Evolutionary conservation across 306 rosid genomes (phyloP).

Genomic region (Vigna hirtella): DNA sequence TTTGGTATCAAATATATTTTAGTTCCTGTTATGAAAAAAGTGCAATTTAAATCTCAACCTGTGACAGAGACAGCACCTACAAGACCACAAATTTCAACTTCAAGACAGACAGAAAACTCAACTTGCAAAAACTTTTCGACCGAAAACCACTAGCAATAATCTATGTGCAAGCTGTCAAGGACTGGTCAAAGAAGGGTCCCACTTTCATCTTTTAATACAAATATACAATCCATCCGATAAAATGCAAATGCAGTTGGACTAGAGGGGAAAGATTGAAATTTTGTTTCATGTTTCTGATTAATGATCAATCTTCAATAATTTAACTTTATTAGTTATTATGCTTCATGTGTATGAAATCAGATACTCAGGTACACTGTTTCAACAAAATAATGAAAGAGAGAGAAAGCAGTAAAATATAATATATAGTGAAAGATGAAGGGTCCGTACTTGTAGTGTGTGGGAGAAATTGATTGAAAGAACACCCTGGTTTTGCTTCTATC

Average conservation of each 20-base stretch:
- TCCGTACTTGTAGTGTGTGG: slow-evolving; percentile 79
- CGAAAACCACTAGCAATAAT: background rate
- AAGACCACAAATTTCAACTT: slow-evolving; percentile 15
- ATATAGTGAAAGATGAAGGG: slow-evolving; percentile 33
- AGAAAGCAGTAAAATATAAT: slow-evolving; percentile 25
- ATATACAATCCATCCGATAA: slow-evolving; percentile 32
- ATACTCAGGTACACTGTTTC: background rate
- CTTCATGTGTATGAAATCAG: background rate
- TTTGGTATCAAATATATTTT: background rate
- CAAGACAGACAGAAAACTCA: background rate
- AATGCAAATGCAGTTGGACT: slow-evolving; percentile 35
- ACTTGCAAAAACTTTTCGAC: slow-evolving; percentile 27
- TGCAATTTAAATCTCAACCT: background rate
- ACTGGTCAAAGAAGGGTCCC: slow-evolving; percentile 44
- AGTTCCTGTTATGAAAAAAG: background rate
- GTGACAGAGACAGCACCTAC: slow-evolving; percentile 20
- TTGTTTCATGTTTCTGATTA: slow-evolving; percentile 12
- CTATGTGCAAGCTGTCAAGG: slow-evolving; percentile 1
- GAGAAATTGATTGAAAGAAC: slow-evolving; percentile 80
- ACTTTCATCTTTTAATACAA: slow-evolving; percentile 22
- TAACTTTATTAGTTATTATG: too few relatives aligned
- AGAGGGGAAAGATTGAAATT: background rate
- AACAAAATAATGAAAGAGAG: slow-evolving; percentile 46
- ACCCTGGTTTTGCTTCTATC: slow-evolving; percentile 67
- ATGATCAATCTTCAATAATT: background rate